These are phyloP conservation scores for Hypoxylon sp. DNA, from an alignment of 2,329 filamentous ascomycete species.

Conservation along the genomic window DNA sequence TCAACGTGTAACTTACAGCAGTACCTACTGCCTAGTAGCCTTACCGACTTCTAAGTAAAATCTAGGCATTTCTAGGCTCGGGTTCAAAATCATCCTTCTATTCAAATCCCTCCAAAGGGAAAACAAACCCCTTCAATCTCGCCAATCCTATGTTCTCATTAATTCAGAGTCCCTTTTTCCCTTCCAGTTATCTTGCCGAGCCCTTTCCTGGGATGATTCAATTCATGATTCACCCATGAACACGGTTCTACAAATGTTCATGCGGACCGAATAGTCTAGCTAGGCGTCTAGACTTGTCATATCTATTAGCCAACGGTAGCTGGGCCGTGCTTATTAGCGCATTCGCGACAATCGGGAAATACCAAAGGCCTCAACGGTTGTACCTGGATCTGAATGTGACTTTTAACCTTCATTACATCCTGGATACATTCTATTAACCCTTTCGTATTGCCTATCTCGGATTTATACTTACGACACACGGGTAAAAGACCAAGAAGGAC, in stretches of 20 bases:
- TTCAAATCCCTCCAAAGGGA: conserved; percentile 15
- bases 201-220: conserved; percentile 3
- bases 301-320: conserved; percentile 14
- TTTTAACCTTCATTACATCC: conserved; percentile 3
- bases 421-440: not conserved
- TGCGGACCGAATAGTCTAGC: conserved; percentile 35
- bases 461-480: not conserved
- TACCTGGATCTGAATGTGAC: conserved; percentile 3
- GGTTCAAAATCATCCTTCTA: conserved; percentile 11
- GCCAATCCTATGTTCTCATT: conserved; percentile 26
- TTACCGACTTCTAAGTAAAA: conserved; percentile 6
- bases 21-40: not conserved
- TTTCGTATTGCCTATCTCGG: conserved; percentile 20
- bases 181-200: conserved; percentile 1
- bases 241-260: conserved; percentile 27
- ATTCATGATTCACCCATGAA: conserved; percentile 23
- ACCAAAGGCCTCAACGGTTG: conserved; percentile 8
- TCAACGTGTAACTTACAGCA: conserved; percentile 10
- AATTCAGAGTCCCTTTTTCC: conserved; percentile 7
- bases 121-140: conserved; percentile 30
- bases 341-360: conserved; percentile 30
- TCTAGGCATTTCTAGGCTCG: conserved; percentile 13
- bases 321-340: conserved; percentile 33
- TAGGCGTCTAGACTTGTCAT: conserved; percentile 35
- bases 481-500: conserved; percentile 1